Evolutionary conservation across 164 flowering plant genomes (phyloP).

Genomic region (Amborella trichopoda): DNA sequence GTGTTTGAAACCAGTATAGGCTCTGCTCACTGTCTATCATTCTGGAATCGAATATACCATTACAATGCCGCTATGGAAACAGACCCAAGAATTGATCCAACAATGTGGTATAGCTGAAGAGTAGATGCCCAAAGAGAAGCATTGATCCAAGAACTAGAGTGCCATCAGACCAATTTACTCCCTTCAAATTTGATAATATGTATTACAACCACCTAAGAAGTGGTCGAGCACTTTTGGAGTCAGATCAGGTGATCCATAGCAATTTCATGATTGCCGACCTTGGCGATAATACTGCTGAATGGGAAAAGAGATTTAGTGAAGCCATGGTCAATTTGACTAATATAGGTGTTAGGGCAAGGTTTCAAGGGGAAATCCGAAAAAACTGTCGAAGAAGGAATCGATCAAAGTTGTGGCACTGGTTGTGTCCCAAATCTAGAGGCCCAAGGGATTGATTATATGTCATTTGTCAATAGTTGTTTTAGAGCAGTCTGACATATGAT

Average conservation of each 20-base stretch:
- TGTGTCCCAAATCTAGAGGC: not conserved
- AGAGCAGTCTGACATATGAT: not conserved
- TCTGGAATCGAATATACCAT: conserved; percentile 1
- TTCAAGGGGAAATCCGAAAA: conserved; percentile 3
- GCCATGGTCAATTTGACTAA: conserved; percentile 6
- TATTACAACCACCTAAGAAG: not conserved
- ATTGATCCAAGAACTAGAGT: not conserved
- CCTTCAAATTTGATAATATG: conserved; percentile 1
- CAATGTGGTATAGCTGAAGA: not conserved
- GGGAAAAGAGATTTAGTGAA: conserved; percentile 3
- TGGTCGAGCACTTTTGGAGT: not conserved
- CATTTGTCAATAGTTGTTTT: not conserved
- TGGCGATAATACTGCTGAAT: not conserved
- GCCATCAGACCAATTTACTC: no score
- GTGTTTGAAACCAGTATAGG: not conserved
- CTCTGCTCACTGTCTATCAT: not conserved
- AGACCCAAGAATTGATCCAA: not conserved
- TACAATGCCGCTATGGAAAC: not conserved
- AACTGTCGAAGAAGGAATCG: conserved; percentile 3
- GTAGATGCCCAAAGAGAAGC: not conserved
- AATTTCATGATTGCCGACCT: not conserved
- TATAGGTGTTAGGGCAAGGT: not conserved
- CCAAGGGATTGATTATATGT: not conserved
- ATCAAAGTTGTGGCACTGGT: not conserved
- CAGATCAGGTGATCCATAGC: conserved; percentile 1